Base-by-base conservation (phyloP, 352 stramenopile species). In the Phytophthora syringae region DNA sequence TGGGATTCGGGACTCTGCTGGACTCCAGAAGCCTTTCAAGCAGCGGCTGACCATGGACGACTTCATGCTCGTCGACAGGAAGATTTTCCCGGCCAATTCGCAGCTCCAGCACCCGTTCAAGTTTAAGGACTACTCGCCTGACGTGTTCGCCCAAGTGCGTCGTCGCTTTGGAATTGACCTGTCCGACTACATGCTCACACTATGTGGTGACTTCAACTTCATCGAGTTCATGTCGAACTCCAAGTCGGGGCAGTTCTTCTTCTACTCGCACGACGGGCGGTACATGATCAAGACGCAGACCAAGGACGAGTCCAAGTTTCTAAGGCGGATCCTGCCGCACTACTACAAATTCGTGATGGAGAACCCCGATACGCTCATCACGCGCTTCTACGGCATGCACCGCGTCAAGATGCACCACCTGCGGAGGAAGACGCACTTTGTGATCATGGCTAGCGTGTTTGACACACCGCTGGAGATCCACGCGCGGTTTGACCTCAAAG, bases 261-360 rank as follows among this genome's bases (percentile, higher is more conserved):
- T 99, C 74, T 99, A 99, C 67, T 99, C 96, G 9, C 93, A 98
- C 74, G 97, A 99, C 79, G 84, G 86, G 1, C 71, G 80, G 32
- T 99, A 98, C 75, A 99, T 99, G 92, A 99, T 99, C 79, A 99
- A 99, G 83, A 99, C 97, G 13, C 97, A 98, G 83, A 99, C 95
- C 6, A 98, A 99, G 72, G 93, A 96, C n/a, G 98, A 99, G 82
- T 98, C 89, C 52, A 99, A 99, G 76, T 99, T 99, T 65, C 84
- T 99, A 52, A 86, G 95, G 7, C 87, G 97, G 58, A 98, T 99
- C 65, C 65, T 99, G 28, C 96, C 97, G 6, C 90, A 99, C 61
- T 99, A 99, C 73, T 99, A 99, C 84, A 93, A 97, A 60, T 97
- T 99, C 67, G 96, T 98, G 32, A 92, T 93, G 67, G 82, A 98